These are phyloP conservation scores for Colletotrichum sp. DNA, from an alignment of 2,329 filamentous ascomycete species.

Conservation along the genomic window DNA sequence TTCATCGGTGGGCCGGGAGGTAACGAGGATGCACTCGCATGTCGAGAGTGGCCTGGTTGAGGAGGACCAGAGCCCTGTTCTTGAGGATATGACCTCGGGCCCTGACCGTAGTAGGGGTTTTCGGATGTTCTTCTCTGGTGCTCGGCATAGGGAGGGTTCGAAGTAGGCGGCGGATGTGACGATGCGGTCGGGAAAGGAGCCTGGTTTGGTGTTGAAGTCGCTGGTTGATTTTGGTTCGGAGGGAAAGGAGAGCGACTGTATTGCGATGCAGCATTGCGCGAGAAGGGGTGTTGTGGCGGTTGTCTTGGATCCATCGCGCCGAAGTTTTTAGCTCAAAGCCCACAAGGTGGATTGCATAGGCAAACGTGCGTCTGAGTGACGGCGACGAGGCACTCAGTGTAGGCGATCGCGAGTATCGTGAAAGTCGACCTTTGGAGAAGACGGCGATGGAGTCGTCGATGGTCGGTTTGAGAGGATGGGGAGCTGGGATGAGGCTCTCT, in stretches of 20 bases:
- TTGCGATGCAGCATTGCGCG: conserved; percentile 29
- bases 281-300: conserved; percentile 36
- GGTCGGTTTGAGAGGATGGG: background rate
- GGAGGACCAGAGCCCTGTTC: conserved; percentile 32
- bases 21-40: conserved; percentile 51
- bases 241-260: conserved; percentile 33
- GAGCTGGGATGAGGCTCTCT: background rate
- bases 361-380: conserved; percentile 16
- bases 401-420: conserved; percentile 10
- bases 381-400: background rate
- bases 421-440: background rate
- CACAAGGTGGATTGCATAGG: background rate
- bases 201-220: conserved; percentile 18
- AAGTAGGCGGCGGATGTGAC: conserved; percentile 8
- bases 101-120: conserved; percentile 44
- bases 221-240: conserved; percentile 1
- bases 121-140: conserved; percentile 47
- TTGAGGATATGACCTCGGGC: conserved; percentile 36
- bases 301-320: conserved; percentile 38
- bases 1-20: conserved; percentile 39
- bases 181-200: conserved; percentile 21
- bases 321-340: conserved; percentile 39
- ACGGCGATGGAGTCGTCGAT: background rate
- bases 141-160: conserved; percentile 33
- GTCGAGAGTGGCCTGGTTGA: conserved; percentile 43